A percentile compares a stretch with the other conserved stretches of the same genome.
Evolutionary conservation across 108 stramenopile species (phyloP).

Genomic region (Discostella stelligeroides): DNA sequence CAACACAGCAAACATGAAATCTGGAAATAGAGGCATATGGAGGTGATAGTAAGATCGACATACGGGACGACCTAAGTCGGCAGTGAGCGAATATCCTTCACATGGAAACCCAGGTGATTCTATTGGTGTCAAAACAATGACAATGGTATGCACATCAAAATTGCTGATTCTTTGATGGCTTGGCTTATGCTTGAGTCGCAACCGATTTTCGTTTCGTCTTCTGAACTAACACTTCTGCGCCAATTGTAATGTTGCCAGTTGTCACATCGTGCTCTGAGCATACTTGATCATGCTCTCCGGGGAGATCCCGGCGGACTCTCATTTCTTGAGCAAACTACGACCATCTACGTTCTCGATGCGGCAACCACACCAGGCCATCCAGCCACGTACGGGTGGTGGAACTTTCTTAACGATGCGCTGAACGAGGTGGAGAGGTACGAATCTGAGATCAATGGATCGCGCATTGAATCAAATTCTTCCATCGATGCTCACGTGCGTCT

Average conservation of each 20-base stretch:
- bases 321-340: constrained; percentile 73
- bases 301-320: constrained; percentile 69
- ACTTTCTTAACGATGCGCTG: constrained; percentile 80
- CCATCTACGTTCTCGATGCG: constrained; percentile 78
- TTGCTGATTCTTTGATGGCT: too few relatives aligned
- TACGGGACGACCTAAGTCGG: too few relatives aligned
- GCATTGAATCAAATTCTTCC: neutral
- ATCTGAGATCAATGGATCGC: neutral
- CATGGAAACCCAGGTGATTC: too few relatives aligned
- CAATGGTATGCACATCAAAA: too few relatives aligned
- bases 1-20: too few relatives aligned
- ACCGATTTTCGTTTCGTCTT: too few relatives aligned
- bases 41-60: too few relatives aligned
- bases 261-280: constrained; percentile 55
- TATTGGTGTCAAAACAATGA: too few relatives aligned
- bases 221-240: neutral
- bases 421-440: constrained; percentile 79
- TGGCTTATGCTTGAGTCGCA: too few relatives aligned
- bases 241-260: neutral
- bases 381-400: constrained; percentile 81
- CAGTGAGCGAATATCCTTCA: too few relatives aligned
- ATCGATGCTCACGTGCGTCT: constrained; percentile 64
- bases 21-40: too few relatives aligned
- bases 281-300: constrained; percentile 62
- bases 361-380: constrained; percentile 60